A percentile compares a stretch with the other conserved stretches of the same genome.
Evolutionary conservation across 441 rosid species (phyloP).

Genomic region (Mallotus repandus): DNA sequence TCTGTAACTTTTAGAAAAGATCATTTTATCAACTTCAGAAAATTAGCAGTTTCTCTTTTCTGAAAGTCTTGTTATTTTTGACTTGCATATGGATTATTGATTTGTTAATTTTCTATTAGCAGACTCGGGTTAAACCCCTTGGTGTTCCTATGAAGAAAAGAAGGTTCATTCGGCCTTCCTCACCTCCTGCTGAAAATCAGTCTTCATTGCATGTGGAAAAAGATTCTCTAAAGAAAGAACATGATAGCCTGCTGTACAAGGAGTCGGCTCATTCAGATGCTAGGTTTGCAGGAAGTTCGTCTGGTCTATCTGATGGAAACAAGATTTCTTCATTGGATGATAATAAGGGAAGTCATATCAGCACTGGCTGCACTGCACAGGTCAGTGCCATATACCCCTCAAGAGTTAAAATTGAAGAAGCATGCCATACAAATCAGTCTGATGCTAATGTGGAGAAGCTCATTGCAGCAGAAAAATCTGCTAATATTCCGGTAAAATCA

Average conservation of each 20-base stretch:
- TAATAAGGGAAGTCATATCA: slow-evolving; percentile 17
- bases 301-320: slow-evolving; percentile 32
- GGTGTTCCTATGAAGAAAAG: slow-evolving; percentile 88
- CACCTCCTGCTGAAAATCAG: slow-evolving; percentile 41
- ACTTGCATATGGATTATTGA: slow-evolving; percentile 18
- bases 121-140: slow-evolving; percentile 49
- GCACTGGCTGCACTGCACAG: slow-evolving; percentile 18
- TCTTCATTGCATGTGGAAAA: slow-evolving; percentile 20
- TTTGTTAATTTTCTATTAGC: slow-evolving; percentile 35
- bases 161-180: slow-evolving; percentile 48
- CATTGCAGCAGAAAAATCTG: slow-evolving; percentile 22
- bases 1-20: not conserved
- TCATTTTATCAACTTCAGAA: not conserved
- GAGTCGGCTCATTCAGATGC: slow-evolving; percentile 32
- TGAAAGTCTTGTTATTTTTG: not conserved
- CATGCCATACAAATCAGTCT: slow-evolving; percentile 24
- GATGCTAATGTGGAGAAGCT: slow-evolving; percentile 31
- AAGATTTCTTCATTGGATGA: slow-evolving; percentile 24
- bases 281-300: slow-evolving; percentile 22
- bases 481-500: slow-evolving; percentile 3
- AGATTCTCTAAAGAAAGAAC: slow-evolving; percentile 23
- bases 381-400: not conserved
- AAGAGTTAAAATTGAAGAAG: slow-evolving; percentile 43
- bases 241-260: slow-evolving; percentile 23
- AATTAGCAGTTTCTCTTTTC: not conserved